Evolutionary conservation across 2,329 filamentous ascomycete species (phyloP).

Genomic region (Diaporthe vexans): DNA sequence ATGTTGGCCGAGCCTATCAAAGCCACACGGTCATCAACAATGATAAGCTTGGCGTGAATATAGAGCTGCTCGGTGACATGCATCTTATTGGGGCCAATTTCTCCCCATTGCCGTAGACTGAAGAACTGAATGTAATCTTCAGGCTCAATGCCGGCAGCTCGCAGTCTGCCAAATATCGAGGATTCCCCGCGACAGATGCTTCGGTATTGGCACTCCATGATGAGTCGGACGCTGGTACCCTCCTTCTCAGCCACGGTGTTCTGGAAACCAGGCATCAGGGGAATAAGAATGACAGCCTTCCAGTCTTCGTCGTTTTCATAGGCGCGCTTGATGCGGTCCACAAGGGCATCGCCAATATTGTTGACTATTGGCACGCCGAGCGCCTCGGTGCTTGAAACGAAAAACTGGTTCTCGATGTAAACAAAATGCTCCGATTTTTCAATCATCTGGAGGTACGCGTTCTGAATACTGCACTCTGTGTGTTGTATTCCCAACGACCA

Average conservation of each 20-base stretch:
- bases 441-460: conserved; percentile 94
- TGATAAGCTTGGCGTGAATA: conserved; percentile 96
- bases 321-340: conserved; percentile 90
- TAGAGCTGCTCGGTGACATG: conserved; percentile 97
- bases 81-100: conserved; percentile 84
- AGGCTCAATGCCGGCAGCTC: conserved; percentile 85
- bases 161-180: conserved; percentile 91
- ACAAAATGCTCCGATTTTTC: conserved; percentile 96
- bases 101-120: conserved; percentile 91
- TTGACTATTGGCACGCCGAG: conserved; percentile 91
- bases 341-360: conserved; percentile 92
- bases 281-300: conserved; percentile 91
- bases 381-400: conserved; percentile 92
- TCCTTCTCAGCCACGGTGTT: conserved; percentile 96
- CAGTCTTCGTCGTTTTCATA: conserved; percentile 88
- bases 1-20: conserved; percentile 99
- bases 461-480: conserved; percentile 95
- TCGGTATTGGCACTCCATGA: conserved; percentile 96
- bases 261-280: conserved; percentile 98
- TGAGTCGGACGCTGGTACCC: conserved; percentile 92
- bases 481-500: conserved; percentile 94
- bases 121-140: conserved; percentile 98
- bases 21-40: conserved; percentile 93
- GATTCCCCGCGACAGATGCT: conserved; percentile 94
- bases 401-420: conserved; percentile 99